Base-by-base conservation (phyloP, 495 filamentous ascomycete genomes). In the Hypoxylon fragiforme region DNA sequence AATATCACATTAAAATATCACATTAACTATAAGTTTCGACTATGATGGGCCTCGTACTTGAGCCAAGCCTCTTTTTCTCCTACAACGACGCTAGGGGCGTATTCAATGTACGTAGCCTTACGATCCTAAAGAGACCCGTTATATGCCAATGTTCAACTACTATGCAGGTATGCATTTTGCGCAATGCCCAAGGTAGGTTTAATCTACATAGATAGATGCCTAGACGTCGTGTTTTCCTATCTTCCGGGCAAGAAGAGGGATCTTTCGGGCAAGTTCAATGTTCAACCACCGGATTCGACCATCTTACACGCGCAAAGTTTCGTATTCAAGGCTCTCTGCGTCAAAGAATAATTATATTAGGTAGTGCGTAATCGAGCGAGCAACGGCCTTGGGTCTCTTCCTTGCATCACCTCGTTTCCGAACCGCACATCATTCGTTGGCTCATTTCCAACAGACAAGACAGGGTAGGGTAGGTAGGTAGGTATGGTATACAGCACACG, bases 261-360 rank as follows among this genome's bases (percentile, higher is more conserved):
- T 57, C 54, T 53, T 32, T 41, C 44, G 31, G 26, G 11, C n/a
- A n/a, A n/a, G n/a, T n/a, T n/a, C n/a, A n/a, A n/a, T n/a, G n/a
- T n/a, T n/a, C n/a, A n/a, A n/a, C n/a, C n/a, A n/a, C n/a, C n/a
- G n/a, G n/a, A n/a, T n/a, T n/a, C n/a, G n/a, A n/a, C 44, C 49
- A 44, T 62, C 32, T 48, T 40, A 43, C 36, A 57, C 58, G 48
- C 20, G 58, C 47, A 57, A 49, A 57, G 58, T 62, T 62, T 62
- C 58, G 58, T 62, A 62, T 57, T 42, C 52, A 55, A 62, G 45
- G 58, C 42, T 28, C 36, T 50, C 36, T 52, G 52, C 58, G 58
- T 56, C 52, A 62, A 62, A 62, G 52, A 44, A 62, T 62, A 49
- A 53, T 39, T 61, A 56, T 62, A n/a, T n/a, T n/a, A n/a, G n/a